These are phyloP conservation scores for Theileria equi DNA, from an alignment of 169 alveolate genomes.

Conservation along the genomic window DNA sequence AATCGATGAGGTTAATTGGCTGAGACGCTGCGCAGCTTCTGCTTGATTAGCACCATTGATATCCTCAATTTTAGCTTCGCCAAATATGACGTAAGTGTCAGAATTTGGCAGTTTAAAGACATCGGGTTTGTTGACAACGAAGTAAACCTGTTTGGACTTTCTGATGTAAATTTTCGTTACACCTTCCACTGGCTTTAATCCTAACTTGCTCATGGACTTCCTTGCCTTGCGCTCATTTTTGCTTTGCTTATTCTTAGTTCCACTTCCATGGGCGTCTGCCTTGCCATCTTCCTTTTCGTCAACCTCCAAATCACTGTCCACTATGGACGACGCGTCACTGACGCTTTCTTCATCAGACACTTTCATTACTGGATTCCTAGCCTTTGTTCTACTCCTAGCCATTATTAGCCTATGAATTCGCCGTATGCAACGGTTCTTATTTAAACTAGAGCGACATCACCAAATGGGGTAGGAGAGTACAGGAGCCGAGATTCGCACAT, in stretches of 20 bases:
- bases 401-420: background rate
- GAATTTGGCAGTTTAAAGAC: constrained; percentile 88
- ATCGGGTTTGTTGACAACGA: constrained; percentile 91
- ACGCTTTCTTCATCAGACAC: constrained; percentile 39
- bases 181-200: constrained; percentile 88
- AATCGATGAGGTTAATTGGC: constrained; percentile 50
- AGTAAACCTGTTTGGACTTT: constrained; percentile 87
- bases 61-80: constrained; percentile 94
- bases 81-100: constrained; percentile 93
- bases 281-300: constrained; percentile 42
- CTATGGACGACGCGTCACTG: constrained; percentile 53
- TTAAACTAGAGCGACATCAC: background rate
- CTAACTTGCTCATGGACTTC: constrained; percentile 89
- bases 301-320: constrained; percentile 51
- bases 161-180: constrained; percentile 89
- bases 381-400: constrained; percentile 17
- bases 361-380: constrained; percentile 13
- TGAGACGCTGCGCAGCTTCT: constrained; percentile 72
- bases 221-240: constrained; percentile 93
- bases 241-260: constrained; percentile 57
- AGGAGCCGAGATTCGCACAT: too few relatives aligned
- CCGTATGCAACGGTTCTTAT: background rate
- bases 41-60: constrained; percentile 71
- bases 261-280: constrained; percentile 12
- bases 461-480: background rate